Evolutionary conservation across 1,139 yeast species (phyloP), one percentile per base, ranked within the genome.

Genomic region (Hyphopichia pseudoburtonii): DNA sequence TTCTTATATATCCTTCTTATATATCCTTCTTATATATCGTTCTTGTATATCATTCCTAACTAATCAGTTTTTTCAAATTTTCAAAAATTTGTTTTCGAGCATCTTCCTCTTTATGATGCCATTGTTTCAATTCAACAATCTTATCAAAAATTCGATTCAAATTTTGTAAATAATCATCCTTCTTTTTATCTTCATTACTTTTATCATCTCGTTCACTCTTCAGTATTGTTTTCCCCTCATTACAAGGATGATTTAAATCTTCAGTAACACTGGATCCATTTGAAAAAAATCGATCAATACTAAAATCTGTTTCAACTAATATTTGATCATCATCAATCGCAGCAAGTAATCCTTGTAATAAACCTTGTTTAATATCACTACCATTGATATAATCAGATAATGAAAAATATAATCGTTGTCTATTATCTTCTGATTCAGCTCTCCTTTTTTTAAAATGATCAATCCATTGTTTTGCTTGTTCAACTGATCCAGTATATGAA

Each of bases 401-500:
- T 37, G 90, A 86, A 39, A 85, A 75, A 50, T 40, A 77, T 12
- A 73, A 48, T 9, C 50, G 40, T 2, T 49, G 45, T 14, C 7
- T 14, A 10, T 6, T 12, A 4, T n/a, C 14, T 15, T 17, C 22
- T 11, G 15, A 11, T 5, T 16, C 5, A 11, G 29, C 18, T 16
- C n/a, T 27, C n/a, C 30, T 12, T 45, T 44, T 42, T 7, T 50
- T 50, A 41, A 56, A 64, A 25, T 47, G 46, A 31, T 64, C 60
- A 17, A 72, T 47, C 85, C 94, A 83, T 34, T 67, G 48, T 35
- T 66, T 63, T 4, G 80, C 75, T 40, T 80, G 82, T 38, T 88
- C 95, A 0, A 70, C 51, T 3, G 94, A 81, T 1, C 97, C 97
- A n/a, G 88, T 78, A 56, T 80, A 90, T 0, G 96, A 87, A 54